phyloP scores from a whole-genome alignment of 192 early-diverging fungal species.

The Gamsiella multidivaricata region DNA sequence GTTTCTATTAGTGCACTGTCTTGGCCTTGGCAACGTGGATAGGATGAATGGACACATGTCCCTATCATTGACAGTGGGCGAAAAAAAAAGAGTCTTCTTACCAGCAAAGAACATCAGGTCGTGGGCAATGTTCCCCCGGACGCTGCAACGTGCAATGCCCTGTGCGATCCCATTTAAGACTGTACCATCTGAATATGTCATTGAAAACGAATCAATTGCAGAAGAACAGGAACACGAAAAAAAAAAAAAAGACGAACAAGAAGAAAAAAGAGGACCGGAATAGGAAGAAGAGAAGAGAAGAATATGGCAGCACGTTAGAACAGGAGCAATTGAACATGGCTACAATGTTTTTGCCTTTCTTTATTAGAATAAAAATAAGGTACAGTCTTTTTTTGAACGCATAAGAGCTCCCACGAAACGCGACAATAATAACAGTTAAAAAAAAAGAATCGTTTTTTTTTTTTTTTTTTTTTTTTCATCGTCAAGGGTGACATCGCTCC shows the following conservation, averaged over 20 bases:
- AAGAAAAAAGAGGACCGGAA: neutral
- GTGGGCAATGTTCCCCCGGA: neutral
- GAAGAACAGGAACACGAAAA: neutral
- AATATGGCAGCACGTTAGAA: neutral
- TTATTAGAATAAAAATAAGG: no score
- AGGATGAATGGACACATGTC: neutral
- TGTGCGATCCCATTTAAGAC: constrained; percentile 14
- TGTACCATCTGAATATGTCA: constrained; percentile 8
- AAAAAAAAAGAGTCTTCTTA: neutral
- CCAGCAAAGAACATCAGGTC: constrained; percentile 32
- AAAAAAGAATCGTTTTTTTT: no score
- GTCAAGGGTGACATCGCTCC: no score
- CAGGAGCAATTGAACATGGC: no score
- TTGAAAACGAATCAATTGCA: no score
- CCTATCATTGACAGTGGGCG: neutral
- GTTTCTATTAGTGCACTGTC: no score
- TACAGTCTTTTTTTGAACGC: no score
- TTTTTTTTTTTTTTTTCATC: no score
- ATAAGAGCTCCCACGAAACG: no score
- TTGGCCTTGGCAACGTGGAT: no score
- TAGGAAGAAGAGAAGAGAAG: neutral
- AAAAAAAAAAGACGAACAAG: neutral
- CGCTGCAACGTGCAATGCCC: constrained; percentile 12
- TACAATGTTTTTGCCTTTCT: no score
- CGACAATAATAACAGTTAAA: no score